Conservation (phyloP, 768 basidiomycete genomes). For the Termitomyces sp. region DNA sequence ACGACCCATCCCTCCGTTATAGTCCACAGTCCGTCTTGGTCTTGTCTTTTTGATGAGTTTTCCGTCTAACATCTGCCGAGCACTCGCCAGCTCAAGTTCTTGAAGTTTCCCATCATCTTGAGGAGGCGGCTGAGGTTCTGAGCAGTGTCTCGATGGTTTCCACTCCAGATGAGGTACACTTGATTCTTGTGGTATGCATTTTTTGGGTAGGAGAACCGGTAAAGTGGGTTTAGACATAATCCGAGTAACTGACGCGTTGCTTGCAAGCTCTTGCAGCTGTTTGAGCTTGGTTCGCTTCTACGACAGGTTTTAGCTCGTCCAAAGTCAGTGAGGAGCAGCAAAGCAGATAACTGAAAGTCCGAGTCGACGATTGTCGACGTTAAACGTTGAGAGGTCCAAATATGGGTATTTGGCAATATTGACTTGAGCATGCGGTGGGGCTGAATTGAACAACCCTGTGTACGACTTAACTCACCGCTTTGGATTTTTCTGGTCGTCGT, state of each 20-base stretch:
- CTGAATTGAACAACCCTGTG: too few relatives aligned
- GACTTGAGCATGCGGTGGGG: neutral
- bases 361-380: too few relatives aligned
- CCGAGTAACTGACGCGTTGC: neutral
- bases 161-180: constrained; percentile 54
- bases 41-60: constrained; percentile 87
- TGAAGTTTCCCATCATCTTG: constrained; percentile 69
- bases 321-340: neutral
- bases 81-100: constrained; percentile 76
- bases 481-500: neutral
- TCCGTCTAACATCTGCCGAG: constrained; percentile 68
- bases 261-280: neutral
- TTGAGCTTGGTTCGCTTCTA: neutral
- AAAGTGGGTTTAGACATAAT: constrained; percentile 22
- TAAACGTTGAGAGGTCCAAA: neutral
- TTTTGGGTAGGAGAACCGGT: constrained; percentile 52
- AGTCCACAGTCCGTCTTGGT: constrained; percentile 92
- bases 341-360: neutral
- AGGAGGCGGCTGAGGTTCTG: constrained; percentile 73
- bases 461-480: neutral
- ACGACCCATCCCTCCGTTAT: constrained; percentile 81
- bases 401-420: neutral
- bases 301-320: neutral
- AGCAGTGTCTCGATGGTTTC: constrained; percentile 66
- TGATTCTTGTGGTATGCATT: constrained; percentile 28